These are phyloP conservation scores for Heliamphora exappendiculata DNA, from an alignment of 148 eudicot genomes.

Conservation along the genomic window DNA sequence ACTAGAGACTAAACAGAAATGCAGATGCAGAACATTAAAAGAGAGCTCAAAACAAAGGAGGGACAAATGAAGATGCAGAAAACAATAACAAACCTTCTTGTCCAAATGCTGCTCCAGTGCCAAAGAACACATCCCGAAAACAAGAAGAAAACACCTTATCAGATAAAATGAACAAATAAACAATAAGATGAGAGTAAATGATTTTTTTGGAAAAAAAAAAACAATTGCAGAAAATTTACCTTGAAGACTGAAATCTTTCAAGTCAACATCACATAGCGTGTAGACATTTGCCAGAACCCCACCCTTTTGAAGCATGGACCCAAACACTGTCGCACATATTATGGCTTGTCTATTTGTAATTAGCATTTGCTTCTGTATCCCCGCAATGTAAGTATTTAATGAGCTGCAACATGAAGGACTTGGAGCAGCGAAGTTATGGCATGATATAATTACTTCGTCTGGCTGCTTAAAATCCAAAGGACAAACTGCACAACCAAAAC, in stretches of 20 bases:
- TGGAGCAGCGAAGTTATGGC: constrained; percentile 78
- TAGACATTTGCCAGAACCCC: constrained; percentile 86
- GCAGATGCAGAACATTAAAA: not conserved
- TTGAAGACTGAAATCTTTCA: constrained; percentile 91
- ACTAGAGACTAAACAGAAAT: not conserved
- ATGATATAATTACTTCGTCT: constrained; percentile 66
- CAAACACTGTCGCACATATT: constrained; percentile 74
- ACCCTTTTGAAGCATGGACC: constrained; percentile 65
- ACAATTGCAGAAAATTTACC: constrained; percentile 27
- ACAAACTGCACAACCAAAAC: constrained; percentile 50
- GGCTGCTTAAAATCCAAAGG: constrained; percentile 72
- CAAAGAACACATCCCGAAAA: constrained; percentile 14
- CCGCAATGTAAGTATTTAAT: constrained; percentile 61
- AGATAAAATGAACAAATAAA: constrained; percentile 15
- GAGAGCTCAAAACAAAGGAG: not conserved
- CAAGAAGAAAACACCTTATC: constrained; percentile 16
- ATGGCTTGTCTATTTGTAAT: constrained; percentile 95
- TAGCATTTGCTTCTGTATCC: constrained; percentile 75
- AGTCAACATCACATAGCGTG: constrained; percentile 89
- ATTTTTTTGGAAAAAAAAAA: not conserved
- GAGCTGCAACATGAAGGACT: constrained; percentile 90
- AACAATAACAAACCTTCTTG: constrained; percentile 49
- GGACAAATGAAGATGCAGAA: constrained; percentile 1
- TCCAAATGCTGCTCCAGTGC: constrained; percentile 62
- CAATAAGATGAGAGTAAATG: not conserved